phyloP scores from a whole-genome alignment of 2,329 filamentous ascomycete species.

The Penicillium capsulatum region DNA sequence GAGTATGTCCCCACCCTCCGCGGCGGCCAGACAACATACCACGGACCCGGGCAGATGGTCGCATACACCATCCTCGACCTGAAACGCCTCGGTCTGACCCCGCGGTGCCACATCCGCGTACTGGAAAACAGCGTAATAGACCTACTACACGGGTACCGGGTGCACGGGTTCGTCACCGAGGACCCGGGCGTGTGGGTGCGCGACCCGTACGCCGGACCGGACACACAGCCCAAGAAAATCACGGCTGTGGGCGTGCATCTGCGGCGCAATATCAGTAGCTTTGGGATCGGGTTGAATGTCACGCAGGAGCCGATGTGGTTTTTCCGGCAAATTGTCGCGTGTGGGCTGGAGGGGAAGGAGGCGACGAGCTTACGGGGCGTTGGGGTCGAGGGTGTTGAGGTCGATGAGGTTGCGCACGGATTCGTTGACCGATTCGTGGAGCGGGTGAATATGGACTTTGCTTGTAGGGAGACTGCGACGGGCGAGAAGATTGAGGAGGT shows the following conservation, averaged over 20 bases:
- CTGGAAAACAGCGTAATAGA: constrained; percentile 73
- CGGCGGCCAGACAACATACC: constrained; percentile 89
- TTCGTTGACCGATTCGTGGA: constrained; percentile 41
- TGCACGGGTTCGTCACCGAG: constrained; percentile 61
- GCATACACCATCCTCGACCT: constrained; percentile 92
- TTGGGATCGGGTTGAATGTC: constrained; percentile 69
- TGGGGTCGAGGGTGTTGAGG: constrained; percentile 26
- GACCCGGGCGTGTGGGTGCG: constrained; percentile 82
- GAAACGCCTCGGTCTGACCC: constrained; percentile 61
- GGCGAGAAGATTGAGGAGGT: constrained; percentile 40
- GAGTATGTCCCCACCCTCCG: constrained; percentile 69
- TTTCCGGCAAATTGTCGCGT: constrained; percentile 73
- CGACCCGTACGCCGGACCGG: constrained; percentile 5
- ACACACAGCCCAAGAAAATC: constrained; percentile 58
- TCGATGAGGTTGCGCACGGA: constrained; percentile 38
- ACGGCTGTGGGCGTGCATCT: constrained; percentile 91
- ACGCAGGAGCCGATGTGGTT: constrained; percentile 60
- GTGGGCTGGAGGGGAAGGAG: constrained; percentile 73
- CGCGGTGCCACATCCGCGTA: constrained; percentile 71
- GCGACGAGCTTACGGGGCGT: constrained; percentile 69
- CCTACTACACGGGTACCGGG: constrained; percentile 56
- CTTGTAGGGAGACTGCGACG: constrained; percentile 25
- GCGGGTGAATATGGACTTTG: constrained; percentile 35
- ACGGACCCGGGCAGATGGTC: constrained; percentile 87
- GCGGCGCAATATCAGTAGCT: constrained; percentile 73